A percentile compares a stretch with the other conserved stretches of the same genome.
These are phyloP conservation scores for Priceomyces castillae DNA, from an alignment of 805 yeast species.

Conservation along the genomic window DNA sequence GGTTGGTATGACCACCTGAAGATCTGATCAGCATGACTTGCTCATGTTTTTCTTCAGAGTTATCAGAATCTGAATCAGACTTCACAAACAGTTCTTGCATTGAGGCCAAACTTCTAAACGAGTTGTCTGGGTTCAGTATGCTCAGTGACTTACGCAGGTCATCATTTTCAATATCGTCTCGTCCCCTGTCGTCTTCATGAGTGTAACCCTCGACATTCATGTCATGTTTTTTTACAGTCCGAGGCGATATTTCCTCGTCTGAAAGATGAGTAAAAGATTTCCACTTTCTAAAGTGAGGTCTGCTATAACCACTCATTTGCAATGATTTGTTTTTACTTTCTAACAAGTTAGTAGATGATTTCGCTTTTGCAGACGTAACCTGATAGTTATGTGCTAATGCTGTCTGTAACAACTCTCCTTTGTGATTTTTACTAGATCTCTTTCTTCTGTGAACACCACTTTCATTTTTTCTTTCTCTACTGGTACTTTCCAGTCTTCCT, in stretches of 20 bases:
- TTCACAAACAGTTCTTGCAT: background rate
- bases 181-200: background rate
- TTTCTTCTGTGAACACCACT: background rate
- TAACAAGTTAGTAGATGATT: slow-evolving; percentile 4
- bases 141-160: background rate
- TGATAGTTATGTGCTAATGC: slow-evolving; percentile 12
- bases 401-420: slow-evolving; percentile 11
- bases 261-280: background rate
- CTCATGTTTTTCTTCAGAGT: slow-evolving; percentile 3
- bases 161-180: background rate
- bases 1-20: no score
- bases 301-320: background rate
- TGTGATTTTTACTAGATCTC: slow-evolving; percentile 1
- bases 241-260: slow-evolving; percentile 3
- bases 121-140: slow-evolving; percentile 18
- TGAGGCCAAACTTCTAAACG: slow-evolving; percentile 12
- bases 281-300: slow-evolving; percentile 12
- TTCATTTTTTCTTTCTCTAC: background rate
- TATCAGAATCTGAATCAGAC: slow-evolving; percentile 4
- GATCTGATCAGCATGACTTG: no score
- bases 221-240: background rate
- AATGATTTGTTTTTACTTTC: background rate
- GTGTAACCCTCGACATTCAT: background rate
- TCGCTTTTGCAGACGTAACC: slow-evolving; percentile 10
- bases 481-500: slow-evolving; percentile 1